Evolutionary conservation across 257 asterid species (phyloP).

Genomic region (Nicotiana otophora): DNA sequence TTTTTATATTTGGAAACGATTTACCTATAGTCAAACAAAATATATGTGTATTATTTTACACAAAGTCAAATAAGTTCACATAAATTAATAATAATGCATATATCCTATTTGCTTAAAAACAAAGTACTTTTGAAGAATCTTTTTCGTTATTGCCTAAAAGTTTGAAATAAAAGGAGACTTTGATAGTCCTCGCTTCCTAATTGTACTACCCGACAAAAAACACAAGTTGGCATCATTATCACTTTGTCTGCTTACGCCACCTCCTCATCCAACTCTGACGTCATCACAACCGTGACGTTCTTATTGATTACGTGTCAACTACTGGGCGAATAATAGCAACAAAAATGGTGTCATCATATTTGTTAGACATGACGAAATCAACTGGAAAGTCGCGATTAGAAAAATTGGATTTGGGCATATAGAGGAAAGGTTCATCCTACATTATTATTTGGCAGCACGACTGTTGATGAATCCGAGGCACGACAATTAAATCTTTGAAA

Average conservation of each 20-base stretch:
- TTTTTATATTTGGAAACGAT: no score
- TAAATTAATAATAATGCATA: no score
- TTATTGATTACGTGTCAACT: not conserved
- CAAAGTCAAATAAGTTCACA: no score
- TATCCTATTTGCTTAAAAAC: no score
- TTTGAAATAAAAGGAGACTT: not conserved
- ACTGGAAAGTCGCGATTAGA: no score
- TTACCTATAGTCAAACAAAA: no score
- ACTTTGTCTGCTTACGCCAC: not conserved
- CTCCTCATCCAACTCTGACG: not conserved
- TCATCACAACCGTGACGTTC: not conserved
- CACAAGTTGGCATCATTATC: not conserved
- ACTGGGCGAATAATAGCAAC: no score
- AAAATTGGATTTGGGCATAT: no score
- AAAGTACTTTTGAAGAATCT: not conserved
- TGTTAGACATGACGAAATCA: not conserved
- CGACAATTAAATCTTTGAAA: not conserved
- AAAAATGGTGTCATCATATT: not conserved
- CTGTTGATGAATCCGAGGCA: not conserved
- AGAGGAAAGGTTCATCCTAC: no score
- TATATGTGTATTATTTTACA: no score
- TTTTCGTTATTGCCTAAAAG: not conserved
- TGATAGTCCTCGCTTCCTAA: not conserved
- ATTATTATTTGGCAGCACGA: not conserved
- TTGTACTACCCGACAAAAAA: not conserved